phyloP scores from a whole-genome alignment of 768 basidiomycete genomes.

The Phylloporus arenicola region DNA sequence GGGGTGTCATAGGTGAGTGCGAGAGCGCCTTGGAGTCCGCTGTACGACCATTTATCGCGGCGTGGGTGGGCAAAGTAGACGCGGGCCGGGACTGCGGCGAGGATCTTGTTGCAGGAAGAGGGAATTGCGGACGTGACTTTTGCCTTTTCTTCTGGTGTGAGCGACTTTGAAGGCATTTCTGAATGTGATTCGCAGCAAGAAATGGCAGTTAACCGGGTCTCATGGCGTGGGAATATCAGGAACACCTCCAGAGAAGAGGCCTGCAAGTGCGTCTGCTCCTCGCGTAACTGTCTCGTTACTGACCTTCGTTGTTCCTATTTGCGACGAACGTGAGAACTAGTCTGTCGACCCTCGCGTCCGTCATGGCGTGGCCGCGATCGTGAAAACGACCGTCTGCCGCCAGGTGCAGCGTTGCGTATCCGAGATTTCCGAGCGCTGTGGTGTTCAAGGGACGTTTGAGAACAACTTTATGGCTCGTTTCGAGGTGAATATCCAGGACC shows the following conservation, averaged over 20 bases:
- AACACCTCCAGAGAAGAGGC: conserved; percentile 54
- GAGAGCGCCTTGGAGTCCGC: conserved; percentile 83
- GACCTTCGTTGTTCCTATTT: conserved; percentile 49
- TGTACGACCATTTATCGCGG: conserved; percentile 75
- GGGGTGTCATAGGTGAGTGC: conserved; percentile 61
- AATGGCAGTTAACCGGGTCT: background rate
- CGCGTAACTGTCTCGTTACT: background rate
- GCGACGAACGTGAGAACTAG: conserved; percentile 33
- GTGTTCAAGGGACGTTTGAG: conserved; percentile 62
- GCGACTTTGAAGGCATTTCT: conserved; percentile 67
- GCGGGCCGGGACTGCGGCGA: conserved; percentile 74
- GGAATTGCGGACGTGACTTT: conserved; percentile 65
- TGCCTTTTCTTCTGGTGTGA: conserved; percentile 70
- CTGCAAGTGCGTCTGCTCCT: conserved; percentile 40
- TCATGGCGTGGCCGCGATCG: conserved; percentile 36
- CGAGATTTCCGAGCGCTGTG: conserved; percentile 54
- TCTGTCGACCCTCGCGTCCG: too few relatives aligned
- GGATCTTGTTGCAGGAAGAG: conserved; percentile 60
- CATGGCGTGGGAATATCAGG: background rate
- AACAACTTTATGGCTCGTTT: conserved; percentile 55
- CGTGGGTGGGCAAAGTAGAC: conserved; percentile 87
- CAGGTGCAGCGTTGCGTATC: conserved; percentile 46
- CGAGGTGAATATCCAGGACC: conserved; percentile 33
- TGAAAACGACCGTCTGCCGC: conserved; percentile 50
- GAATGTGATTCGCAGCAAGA: conserved; percentile 5